Percentiles rank a stretch among this genome's conserved stretches.
Evolutionary conservation across 768 basidiomycete genomes (phyloP).

Genomic region (Suillus paluster): DNA sequence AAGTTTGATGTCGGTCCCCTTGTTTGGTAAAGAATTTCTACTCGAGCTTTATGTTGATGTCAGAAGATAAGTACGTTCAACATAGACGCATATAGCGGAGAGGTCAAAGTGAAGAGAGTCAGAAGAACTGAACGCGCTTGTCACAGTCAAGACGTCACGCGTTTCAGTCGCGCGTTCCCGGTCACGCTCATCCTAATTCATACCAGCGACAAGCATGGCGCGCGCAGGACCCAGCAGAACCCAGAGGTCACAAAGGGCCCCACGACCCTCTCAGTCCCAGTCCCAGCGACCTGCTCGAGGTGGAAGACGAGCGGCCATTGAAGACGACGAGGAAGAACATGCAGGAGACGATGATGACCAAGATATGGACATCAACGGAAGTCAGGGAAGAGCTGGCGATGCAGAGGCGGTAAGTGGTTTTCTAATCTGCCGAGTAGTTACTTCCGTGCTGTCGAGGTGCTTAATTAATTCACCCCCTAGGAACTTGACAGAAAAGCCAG

Average conservation of each 20-base stretch:
- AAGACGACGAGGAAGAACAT: constrained; percentile 41
- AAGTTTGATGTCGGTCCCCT: no score
- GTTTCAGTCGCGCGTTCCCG: neutral
- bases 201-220: constrained; percentile 26
- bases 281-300: constrained; percentile 39
- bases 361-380: constrained; percentile 39
- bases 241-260: constrained; percentile 43
- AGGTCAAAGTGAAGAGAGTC: no score
- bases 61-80: no score
- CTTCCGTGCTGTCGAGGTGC: neutral
- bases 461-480: constrained; percentile 39
- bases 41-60: no score
- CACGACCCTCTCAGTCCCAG: constrained; percentile 44
- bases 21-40: no score
- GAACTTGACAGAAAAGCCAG: constrained; percentile 66
- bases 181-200: constrained; percentile 8
- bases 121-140: constrained; percentile 20
- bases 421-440: neutral
- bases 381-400: constrained; percentile 29
- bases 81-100: no score
- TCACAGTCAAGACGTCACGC: constrained; percentile 16
- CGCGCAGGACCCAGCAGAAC: constrained; percentile 37
- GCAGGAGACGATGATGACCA: constrained; percentile 25
- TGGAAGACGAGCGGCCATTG: constrained; percentile 26
- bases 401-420: constrained; percentile 22